Conservation (phyloP, 306 rosid genomes). For the Vigna radiata region DNA sequence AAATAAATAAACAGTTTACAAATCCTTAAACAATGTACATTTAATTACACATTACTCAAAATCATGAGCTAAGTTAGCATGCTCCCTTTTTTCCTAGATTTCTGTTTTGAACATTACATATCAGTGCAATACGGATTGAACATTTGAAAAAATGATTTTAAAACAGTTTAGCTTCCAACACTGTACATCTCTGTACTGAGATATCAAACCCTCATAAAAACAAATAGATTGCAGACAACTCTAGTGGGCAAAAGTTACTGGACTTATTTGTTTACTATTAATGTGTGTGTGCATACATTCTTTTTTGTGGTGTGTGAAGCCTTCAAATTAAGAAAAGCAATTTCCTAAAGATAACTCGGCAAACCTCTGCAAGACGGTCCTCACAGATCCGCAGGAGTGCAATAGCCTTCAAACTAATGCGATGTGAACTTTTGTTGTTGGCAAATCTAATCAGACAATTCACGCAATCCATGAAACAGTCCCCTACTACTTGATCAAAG, state of each 20-base stretch:
- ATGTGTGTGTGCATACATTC: neutral
- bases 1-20: conserved; percentile 5
- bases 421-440: conserved; percentile 87
- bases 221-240: conserved; percentile 4
- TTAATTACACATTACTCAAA: conserved; percentile 8
- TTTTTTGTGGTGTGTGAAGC: no score
- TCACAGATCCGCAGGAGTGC: conserved; percentile 99
- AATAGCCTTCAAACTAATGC: conserved; percentile 99
- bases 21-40: conserved; percentile 26
- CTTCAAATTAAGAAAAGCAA: conserved; percentile 20
- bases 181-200: conserved; percentile 14
- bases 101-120: neutral
- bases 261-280: neutral
- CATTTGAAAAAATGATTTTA: conserved; percentile 19
- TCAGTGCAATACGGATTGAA: conserved; percentile 25
- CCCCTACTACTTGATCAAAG: conserved; percentile 99
- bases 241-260: conserved; percentile 15
- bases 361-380: conserved; percentile 99
- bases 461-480: conserved; percentile 99
- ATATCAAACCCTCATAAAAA: conserved; percentile 18
- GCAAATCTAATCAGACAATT: conserved; percentile 98
- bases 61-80: conserved; percentile 12
- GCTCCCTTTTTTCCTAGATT: conserved; percentile 30
- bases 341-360: conserved; percentile 48
- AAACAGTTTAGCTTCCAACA: conserved; percentile 24